Base-by-base conservation (phyloP, 1,284 basidiomycete species). In the Retiboletus flavoniger region DNA sequence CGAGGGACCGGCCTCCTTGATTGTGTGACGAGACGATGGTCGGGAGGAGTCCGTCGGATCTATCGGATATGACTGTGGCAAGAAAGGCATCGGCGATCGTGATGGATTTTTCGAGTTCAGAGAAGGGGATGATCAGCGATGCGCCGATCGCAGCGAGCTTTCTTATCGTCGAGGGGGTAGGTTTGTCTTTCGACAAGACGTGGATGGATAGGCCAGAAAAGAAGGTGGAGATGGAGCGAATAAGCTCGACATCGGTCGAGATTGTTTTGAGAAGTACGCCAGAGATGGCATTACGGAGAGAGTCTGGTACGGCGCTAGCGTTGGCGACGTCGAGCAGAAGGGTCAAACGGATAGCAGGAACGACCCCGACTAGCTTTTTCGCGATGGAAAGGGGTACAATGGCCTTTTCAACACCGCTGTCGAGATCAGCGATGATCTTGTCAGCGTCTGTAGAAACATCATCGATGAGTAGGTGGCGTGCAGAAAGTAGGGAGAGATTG, bases 21-120 rank as follows among this genome's bases (percentile, higher is more conserved):
- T 79, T 79, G 59, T 84, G 78, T 3, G 91, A 88, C 19, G 87
- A 84, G 40, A 99, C 91, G 50, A 98, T 81, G 17, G 97, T 99
- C 0, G 95, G 90, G 73, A 93, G 95, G 41, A 99, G 82, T 17
- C 93, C 93, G 69, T 99, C 97, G 3, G 87, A 79, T 48, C 97
- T 85, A 73, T 99, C 97, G 2, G 95, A 93, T 17, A 78, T 74
- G 51, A 98, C 73, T 3, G 88, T 82, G 0, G 93, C 84, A 48
- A 95, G 81, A 78, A 95, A 96, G 16, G 88, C 89, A 64, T 94
- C 91, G n/a, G 84, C 83, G 53, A 96, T 75, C 64, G 88, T 89
- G 54, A 95, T 76, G 59, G 85, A 80, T 7, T 78, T 71, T 41
- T 76, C 59, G 50, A 95, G 82, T 55, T 85, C 78, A 28, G 85